Percentiles rank a stretch among this genome's conserved stretches.
Conservation (phyloP, 2,329 filamentous ascomycete species). For the Elsinoe batatas region DNA sequence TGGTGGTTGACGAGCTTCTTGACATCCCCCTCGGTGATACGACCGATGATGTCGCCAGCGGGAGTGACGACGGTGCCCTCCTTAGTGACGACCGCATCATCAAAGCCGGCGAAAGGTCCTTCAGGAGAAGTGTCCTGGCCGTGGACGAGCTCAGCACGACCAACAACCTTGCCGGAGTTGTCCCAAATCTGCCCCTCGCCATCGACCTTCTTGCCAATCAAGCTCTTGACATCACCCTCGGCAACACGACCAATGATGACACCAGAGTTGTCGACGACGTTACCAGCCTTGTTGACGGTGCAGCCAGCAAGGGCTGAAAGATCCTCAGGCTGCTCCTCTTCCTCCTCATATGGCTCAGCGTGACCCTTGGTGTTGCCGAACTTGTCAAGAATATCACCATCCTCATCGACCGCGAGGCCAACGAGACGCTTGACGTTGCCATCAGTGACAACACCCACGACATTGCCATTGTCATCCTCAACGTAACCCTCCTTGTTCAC, state of each 20-base stretch:
- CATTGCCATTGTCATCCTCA: conserved; percentile 67
- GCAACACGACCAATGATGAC: conserved; percentile 48
- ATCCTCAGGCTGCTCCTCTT: conserved; percentile 40
- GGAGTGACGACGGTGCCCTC: conserved; percentile 45
- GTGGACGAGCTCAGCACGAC: conserved; percentile 47
- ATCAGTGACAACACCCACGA: conserved; percentile 60
- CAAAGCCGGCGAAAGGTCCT: conserved; percentile 51
- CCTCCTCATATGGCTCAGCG: conserved; percentile 47
- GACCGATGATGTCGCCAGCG: conserved; percentile 39
- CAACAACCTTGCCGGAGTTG: conserved; percentile 52
- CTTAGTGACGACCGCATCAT: conserved; percentile 46
- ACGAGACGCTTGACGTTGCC: conserved; percentile 64
- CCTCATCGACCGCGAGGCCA: conserved; percentile 66
- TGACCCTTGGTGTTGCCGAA: conserved; percentile 55
- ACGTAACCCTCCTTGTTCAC: conserved; percentile 61
- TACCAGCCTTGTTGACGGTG: conserved; percentile 54
- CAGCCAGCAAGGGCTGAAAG: conserved; percentile 52
- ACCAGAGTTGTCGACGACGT: conserved; percentile 51
- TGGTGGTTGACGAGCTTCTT: conserved; percentile 43
- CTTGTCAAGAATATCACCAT: conserved; percentile 72
- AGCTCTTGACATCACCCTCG: conserved; percentile 46
- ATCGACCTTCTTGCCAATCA: conserved; percentile 53
- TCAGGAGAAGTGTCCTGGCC: conserved; percentile 43
- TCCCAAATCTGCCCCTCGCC: conserved; percentile 55
- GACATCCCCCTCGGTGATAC: conserved; percentile 41